Conservation (phyloP, 2,329 filamentous ascomycete genomes). For the Cladophialophora exuberans region DNA sequence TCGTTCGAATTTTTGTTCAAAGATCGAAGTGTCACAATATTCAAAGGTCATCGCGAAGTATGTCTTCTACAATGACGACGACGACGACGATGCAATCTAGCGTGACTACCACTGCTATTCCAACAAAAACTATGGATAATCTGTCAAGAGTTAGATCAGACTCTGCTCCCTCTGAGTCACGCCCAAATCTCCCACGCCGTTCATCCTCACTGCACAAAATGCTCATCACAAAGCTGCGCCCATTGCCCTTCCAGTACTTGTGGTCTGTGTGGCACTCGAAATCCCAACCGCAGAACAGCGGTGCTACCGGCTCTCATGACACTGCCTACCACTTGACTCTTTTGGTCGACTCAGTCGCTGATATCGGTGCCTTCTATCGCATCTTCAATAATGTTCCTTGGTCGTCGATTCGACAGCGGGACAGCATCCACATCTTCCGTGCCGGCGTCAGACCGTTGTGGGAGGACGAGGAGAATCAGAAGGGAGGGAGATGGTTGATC, state of each 20-base stretch:
- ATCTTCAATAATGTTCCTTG: slow-evolving; percentile 82
- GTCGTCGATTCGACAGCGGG: slow-evolving; percentile 73
- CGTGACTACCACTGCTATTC: neutral
- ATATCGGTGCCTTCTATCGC: slow-evolving; percentile 67
- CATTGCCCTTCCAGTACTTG: slow-evolving; percentile 51
- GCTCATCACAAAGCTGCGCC: slow-evolving; percentile 50
- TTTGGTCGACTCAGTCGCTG: slow-evolving; percentile 45
- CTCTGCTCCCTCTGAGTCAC: too few species aligned
- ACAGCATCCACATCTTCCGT: slow-evolving; percentile 80
- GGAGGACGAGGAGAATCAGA: slow-evolving; percentile 84
- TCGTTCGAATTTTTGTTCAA: too few species aligned
- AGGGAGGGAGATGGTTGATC: slow-evolving; percentile 91
- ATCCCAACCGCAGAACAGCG: too few species aligned
- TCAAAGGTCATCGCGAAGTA: neutral
- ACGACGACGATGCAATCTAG: neutral
- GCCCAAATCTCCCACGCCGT: slow-evolving; percentile 29
- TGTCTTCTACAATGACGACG: neutral
- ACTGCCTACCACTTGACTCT: slow-evolving; percentile 43
- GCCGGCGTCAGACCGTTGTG: slow-evolving; percentile 75
- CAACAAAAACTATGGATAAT: neutral
- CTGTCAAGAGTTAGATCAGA: too few species aligned
- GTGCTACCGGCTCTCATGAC: too few species aligned
- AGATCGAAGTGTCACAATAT: too few species aligned
- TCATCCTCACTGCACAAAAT: slow-evolving; percentile 44
- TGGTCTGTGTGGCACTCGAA: slow-evolving; percentile 55